A percentile compares a stretch with the other conserved stretches of the same genome.
These are phyloP conservation scores for Phallus indusiatus DNA, from an alignment of 768 basidiomycete species.

Conservation along the genomic window DNA sequence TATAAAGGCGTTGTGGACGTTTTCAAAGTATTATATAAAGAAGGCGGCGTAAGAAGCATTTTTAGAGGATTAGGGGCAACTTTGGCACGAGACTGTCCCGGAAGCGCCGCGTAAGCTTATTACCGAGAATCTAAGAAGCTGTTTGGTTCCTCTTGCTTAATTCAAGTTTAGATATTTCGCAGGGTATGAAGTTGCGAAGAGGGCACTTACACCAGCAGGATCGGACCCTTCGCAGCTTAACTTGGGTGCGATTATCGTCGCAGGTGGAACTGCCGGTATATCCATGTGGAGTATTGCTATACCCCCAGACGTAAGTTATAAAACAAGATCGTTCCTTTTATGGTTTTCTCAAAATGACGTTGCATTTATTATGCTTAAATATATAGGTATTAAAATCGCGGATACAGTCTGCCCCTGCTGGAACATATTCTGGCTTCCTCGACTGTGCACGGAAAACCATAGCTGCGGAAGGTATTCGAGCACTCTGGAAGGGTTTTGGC, in stretches of 20 bases:
- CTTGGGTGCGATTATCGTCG: conserved; percentile 76
- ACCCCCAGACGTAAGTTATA: conserved; percentile 83
- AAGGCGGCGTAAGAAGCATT: conserved; percentile 87
- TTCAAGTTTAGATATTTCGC: conserved; percentile 76
- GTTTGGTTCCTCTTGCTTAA: conserved; percentile 7
- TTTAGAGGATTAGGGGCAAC: conserved; percentile 94
- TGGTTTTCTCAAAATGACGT: neutral
- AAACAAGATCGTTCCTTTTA: neutral
- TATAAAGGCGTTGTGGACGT: conserved; percentile 94
- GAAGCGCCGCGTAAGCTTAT: conserved; percentile 79
- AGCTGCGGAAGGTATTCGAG: conserved; percentile 73
- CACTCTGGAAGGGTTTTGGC: conserved; percentile 95
- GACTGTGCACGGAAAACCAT: conserved; percentile 93
- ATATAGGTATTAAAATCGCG: conserved; percentile 88
- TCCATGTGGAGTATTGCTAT: conserved; percentile 99
- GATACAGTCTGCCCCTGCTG: conserved; percentile 91
- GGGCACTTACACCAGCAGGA: conserved; percentile 70
- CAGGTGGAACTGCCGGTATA: conserved; percentile 90
- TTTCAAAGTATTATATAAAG: conserved; percentile 79
- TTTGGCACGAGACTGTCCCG: conserved; percentile 88
- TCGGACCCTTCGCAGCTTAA: conserved; percentile 75
- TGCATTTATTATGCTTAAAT: too few relatives aligned
- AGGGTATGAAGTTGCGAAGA: conserved; percentile 92
- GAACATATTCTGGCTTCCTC: conserved; percentile 90
- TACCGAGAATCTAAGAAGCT: neutral